phyloP scores from a whole-genome alignment of 2,329 filamentous ascomycete species.

The Ambrosiella xylebori region DNA sequence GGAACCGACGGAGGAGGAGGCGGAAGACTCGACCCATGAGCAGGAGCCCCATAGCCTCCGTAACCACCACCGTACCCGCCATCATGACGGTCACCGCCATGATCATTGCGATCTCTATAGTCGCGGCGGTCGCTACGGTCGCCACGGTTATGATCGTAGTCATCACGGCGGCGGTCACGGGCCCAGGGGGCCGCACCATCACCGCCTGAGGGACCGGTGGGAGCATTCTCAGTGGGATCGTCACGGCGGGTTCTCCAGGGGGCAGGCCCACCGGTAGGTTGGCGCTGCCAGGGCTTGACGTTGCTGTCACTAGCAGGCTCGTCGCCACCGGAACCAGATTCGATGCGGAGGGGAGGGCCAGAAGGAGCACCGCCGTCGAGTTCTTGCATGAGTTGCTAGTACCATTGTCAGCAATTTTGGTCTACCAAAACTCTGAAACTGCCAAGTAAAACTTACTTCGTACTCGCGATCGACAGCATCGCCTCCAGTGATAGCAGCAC shows the following conservation, averaged over 20 bases:
- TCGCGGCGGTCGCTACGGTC: slow-evolving; percentile 25
- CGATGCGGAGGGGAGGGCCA: slow-evolving; percentile 58
- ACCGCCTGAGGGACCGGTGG: slow-evolving; percentile 25
- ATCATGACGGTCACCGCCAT: neutral
- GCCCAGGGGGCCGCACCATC: slow-evolving; percentile 42
- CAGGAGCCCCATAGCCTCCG: slow-evolving; percentile 13
- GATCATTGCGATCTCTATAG: slow-evolving; percentile 17
- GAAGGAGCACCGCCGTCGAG: slow-evolving; percentile 52
- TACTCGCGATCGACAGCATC: slow-evolving; percentile 88
- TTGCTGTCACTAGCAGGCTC: slow-evolving; percentile 33
- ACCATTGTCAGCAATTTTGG: slow-evolving; percentile 24
- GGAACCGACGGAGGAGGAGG: slow-evolving; percentile 14
- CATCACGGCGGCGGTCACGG: slow-evolving; percentile 37
- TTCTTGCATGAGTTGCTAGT: slow-evolving; percentile 90
- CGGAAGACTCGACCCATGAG: slow-evolving; percentile 9
- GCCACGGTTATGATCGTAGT: slow-evolving; percentile 20
- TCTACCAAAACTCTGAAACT: neutral
- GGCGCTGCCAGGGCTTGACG: slow-evolving; percentile 75
- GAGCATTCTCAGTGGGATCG: slow-evolving; percentile 31
- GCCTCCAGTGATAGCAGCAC: slow-evolving; percentile 44
- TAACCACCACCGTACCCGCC: slow-evolving; percentile 14
- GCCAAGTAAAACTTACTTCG: slow-evolving; percentile 48
- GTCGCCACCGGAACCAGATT: slow-evolving; percentile 55
- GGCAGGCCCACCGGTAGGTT: slow-evolving; percentile 65
- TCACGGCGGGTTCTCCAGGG: slow-evolving; percentile 51